Conservation (phyloP, 1,284 basidiomycete genomes). For the Puccinia coronata region DNA sequence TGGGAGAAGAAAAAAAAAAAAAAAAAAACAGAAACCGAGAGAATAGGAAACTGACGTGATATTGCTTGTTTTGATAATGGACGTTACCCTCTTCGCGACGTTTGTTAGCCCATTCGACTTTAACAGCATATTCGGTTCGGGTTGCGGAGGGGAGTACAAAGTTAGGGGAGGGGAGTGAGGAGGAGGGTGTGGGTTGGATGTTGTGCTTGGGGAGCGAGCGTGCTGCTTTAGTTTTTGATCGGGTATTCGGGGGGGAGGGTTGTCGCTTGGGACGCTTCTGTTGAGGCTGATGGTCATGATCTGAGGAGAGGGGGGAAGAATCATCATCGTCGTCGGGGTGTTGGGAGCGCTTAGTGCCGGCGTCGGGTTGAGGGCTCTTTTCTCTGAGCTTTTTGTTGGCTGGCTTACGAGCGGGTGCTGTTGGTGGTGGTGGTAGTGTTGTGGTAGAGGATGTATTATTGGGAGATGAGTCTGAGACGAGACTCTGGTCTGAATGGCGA, state of each 20-base stretch:
- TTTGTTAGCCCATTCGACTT: background rate
- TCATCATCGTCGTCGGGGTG: too few species aligned
- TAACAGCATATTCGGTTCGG: background rate
- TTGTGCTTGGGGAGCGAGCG: background rate
- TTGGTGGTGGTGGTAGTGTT: background rate
- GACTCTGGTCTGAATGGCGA: conserved; percentile 18
- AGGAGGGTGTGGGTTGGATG: background rate
- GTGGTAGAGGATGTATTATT: too few species aligned
- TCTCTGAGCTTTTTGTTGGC: background rate
- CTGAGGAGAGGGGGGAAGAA: background rate
- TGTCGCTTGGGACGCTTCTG: background rate
- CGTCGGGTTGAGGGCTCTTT: background rate
- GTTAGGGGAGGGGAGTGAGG: background rate
- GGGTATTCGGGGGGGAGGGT: background rate
- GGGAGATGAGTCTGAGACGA: background rate
- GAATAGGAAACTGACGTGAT: background rate
- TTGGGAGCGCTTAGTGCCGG: background rate
- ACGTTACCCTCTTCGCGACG: conserved; percentile 12
- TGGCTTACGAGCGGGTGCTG: background rate
- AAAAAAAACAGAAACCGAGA: background rate
- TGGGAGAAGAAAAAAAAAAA: background rate
- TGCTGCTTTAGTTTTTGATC: too few species aligned
- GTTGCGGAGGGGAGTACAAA: background rate
- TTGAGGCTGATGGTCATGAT: background rate
- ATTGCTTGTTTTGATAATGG: background rate